phyloP scores from a whole-genome alignment of 345 rosid species.

The Salix udensis region DNA sequence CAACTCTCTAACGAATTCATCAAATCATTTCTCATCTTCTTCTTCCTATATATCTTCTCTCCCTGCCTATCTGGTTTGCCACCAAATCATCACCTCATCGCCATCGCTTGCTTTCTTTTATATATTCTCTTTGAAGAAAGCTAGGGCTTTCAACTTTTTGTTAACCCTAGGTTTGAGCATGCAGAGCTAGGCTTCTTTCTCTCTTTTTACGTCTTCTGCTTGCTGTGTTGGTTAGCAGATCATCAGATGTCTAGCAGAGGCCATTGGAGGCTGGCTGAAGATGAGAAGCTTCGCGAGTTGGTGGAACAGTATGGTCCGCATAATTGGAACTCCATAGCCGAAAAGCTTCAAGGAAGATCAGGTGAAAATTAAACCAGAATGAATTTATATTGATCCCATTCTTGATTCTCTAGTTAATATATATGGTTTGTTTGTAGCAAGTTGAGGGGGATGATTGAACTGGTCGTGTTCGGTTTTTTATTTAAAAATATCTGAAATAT shows the following conservation, averaged over 20 bases:
- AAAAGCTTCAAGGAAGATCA: conserved; percentile 35
- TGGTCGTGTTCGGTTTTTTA: neutral
- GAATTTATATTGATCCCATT: neutral
- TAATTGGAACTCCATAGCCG: conserved; percentile 43
- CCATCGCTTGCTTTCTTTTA: neutral
- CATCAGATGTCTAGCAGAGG: conserved; percentile 28
- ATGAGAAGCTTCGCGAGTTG: conserved; percentile 31
- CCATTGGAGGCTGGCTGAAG: conserved; percentile 42
- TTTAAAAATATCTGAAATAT: neutral
- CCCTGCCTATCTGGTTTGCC: neutral
- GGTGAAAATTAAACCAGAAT: neutral
- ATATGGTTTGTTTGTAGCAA: neutral
- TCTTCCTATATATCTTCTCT: neutral
- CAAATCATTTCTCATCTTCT: conserved; percentile 8
- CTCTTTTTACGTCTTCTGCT: neutral
- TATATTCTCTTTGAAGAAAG: neutral
- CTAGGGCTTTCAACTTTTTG: conserved; percentile 5
- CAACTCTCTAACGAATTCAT: conserved; percentile 50
- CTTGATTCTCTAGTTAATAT: neutral
- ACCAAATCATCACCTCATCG: neutral
- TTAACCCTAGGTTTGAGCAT: neutral
- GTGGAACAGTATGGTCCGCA: conserved; percentile 36
- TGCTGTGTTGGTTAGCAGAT: neutral
- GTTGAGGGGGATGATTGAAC: neutral
- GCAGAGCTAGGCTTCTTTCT: neutral